Percentiles rank a stretch among this genome's conserved stretches.
phyloP scores from a whole-genome alignment of 2,329 filamentous ascomycete genomes.

The Berkeleyomyces basicola region DNA sequence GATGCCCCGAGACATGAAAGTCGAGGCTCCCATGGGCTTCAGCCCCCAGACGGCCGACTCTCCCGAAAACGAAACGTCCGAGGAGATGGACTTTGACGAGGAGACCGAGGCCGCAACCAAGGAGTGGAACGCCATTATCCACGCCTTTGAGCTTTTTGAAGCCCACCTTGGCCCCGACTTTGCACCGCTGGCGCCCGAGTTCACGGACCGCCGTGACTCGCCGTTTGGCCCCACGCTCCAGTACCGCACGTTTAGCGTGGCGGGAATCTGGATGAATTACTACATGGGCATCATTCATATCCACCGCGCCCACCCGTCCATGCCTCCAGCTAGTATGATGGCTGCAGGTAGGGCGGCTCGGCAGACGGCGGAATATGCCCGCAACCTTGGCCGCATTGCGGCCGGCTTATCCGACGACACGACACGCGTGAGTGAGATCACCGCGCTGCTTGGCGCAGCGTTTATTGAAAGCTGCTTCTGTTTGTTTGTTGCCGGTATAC shows the following conservation, averaged over 20 bases:
- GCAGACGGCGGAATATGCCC: slow-evolving; percentile 54
- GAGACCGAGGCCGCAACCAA: slow-evolving; percentile 51
- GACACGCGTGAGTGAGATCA: slow-evolving; percentile 40
- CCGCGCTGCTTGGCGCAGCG: slow-evolving; percentile 61
- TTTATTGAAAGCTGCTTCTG: slow-evolving; percentile 70
- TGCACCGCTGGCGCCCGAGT: slow-evolving; percentile 54
- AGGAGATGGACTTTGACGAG: slow-evolving; percentile 42
- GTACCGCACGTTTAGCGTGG: slow-evolving; percentile 76
- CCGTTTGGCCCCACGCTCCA: slow-evolving; percentile 71
- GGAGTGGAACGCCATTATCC: slow-evolving; percentile 64
- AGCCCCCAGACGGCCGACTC: slow-evolving; percentile 31
- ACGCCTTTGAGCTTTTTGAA: slow-evolving; percentile 52
- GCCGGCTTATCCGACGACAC: slow-evolving; percentile 50
- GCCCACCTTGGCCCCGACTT: slow-evolving; percentile 57
- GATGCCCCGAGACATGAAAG: slow-evolving; percentile 34
- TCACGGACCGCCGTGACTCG: slow-evolving; percentile 40
- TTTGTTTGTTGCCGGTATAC: slow-evolving; percentile 72
- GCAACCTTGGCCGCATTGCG: slow-evolving; percentile 62
- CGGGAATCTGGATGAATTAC: slow-evolving; percentile 73
- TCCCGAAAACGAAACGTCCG: slow-evolving; percentile 26
- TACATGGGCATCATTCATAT: slow-evolving; percentile 73
- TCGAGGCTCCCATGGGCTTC: slow-evolving; percentile 37
- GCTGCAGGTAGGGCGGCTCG: slow-evolving; percentile 63
- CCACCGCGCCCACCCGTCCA: slow-evolving; percentile 67
- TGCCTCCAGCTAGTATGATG: slow-evolving; percentile 82